A percentile compares a stretch with the other conserved stretches of the same genome.
Conservation (phyloP, 441 rosid genomes). For the Euphorbia corollata region DNA sequence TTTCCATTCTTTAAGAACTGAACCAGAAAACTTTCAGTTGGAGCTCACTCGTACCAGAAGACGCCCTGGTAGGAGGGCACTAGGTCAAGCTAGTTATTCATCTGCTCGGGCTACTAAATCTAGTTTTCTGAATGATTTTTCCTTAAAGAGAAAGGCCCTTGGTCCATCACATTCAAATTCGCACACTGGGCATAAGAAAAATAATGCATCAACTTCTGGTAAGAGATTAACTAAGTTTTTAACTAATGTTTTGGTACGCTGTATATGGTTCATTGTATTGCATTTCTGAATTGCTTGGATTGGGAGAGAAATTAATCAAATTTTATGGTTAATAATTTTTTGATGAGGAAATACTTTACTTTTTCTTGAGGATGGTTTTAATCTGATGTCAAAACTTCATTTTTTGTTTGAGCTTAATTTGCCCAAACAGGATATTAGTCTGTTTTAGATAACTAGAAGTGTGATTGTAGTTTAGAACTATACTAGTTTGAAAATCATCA, state of each 20-base stretch:
- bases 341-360: not conserved
- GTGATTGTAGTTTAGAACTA: no score
- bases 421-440: no score
- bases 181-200: not conserved
- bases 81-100: conserved; percentile 21
- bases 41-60: conserved; percentile 19
- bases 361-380: not conserved
- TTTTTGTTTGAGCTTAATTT: no score
- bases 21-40: conserved; percentile 31
- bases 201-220: conserved; percentile 11
- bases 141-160: not conserved
- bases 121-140: conserved; percentile 8
- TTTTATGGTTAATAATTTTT: no score
- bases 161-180: not conserved
- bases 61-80: conserved; percentile 20
- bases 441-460: no score
- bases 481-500: not conserved
- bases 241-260: not conserved
- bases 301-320: no score
- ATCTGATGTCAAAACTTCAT: no score
- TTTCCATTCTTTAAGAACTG: conserved; percentile 29
- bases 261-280: not conserved
- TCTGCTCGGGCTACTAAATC: conserved; percentile 9
- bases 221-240: conserved; percentile 8
- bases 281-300: not conserved